Evolutionary conservation across 1,284 basidiomycete genomes (phyloP).

Genomic region (Pseudozyma sp.): DNA sequence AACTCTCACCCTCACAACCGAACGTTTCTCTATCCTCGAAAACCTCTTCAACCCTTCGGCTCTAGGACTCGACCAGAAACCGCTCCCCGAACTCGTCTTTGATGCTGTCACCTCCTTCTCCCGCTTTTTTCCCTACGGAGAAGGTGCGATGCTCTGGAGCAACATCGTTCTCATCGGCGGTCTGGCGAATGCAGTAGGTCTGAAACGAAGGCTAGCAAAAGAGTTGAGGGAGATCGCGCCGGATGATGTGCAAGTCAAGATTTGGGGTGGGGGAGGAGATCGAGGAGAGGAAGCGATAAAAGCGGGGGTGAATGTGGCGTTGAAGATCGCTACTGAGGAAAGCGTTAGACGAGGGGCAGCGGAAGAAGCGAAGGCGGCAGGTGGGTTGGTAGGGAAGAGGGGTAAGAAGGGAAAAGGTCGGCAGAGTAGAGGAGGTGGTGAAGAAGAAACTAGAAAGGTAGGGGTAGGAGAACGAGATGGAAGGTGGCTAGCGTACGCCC

Average conservation of each 20-base stretch:
- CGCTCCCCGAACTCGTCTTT: conserved; percentile 81
- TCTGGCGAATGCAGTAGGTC: conserved; percentile 79
- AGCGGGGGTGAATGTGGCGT: conserved; percentile 12
- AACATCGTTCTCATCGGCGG: conserved; percentile 92
- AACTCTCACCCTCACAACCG: conserved; percentile 85
- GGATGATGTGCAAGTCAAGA: conserved; percentile 35
- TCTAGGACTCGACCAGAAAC: conserved; percentile 82
- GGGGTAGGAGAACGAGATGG: background rate
- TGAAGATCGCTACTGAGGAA: conserved; percentile 10
- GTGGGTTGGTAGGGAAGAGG: conserved; percentile 2
- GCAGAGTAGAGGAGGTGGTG: conserved; percentile 6
- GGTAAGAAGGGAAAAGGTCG: conserved; percentile 8
- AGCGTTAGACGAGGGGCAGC: conserved; percentile 2
- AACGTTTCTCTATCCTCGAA: conserved; percentile 89
- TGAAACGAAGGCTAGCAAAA: conserved; percentile 77
- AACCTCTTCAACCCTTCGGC: conserved; percentile 75
- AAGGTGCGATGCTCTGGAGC: conserved; percentile 88
- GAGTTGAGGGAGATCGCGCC: conserved; percentile 52
- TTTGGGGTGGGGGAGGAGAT: conserved; percentile 14
- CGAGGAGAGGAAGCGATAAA: conserved; percentile 7
- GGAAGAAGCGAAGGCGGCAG: background rate
- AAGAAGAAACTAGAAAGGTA: background rate
- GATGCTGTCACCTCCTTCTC: conserved; percentile 73
- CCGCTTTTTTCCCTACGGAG: conserved; percentile 68
- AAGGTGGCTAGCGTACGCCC: conserved; percentile 36